Evolutionary conservation across 306 rosid genomes (phyloP), one percentile per base, ranked within the genome.

Genomic region (Acmispon strigosus): DNA sequence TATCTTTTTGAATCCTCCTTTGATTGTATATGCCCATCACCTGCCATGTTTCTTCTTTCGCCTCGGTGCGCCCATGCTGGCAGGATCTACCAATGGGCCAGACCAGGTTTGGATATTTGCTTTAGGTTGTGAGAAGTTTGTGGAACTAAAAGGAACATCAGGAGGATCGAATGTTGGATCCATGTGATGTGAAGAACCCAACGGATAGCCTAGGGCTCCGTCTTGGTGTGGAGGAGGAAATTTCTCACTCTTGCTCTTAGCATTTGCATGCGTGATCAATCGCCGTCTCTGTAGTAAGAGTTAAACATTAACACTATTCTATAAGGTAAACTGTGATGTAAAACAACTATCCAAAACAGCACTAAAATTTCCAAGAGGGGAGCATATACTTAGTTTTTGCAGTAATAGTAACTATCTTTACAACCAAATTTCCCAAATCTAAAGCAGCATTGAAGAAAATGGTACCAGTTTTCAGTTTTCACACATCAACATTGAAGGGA

Each of bases 201-300:
- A 66, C 15, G 96, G 86, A 79, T 87, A 91, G 62, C 99, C 97
- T 24, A 95, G 87, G 16, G 97, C 61, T 86, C 99, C 99, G 13
- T 95, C 99, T 85, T 95, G 96, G 82, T 95, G 99, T 1, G 99
- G 99, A 56, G 99, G 99, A 65, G 97, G 99, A 75, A 95, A 95
- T 85, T 95, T 95, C 72, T 95, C 99, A 3, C 99, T 95, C 87
- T 95, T 95, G 90, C 97, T 95, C 88, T 95, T 95, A 0, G 97
- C 97, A 64, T 95, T 95, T 56, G 99, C 90, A 60, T 91, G 99
- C 8, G 97, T 89, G 73, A 95, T 91, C 58, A 91, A 69, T 59
- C 97, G 84, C 66, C 96, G 92, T 78, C 97, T 89, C 99, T 91
- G 96, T 56, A 72, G 24, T 7, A 9, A 53, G 34, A 54, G 37